Evolutionary conservation across 257 asterid genomes (phyloP), one percentile per base, ranked within the genome.

Genomic region (Solanum sitiens): DNA sequence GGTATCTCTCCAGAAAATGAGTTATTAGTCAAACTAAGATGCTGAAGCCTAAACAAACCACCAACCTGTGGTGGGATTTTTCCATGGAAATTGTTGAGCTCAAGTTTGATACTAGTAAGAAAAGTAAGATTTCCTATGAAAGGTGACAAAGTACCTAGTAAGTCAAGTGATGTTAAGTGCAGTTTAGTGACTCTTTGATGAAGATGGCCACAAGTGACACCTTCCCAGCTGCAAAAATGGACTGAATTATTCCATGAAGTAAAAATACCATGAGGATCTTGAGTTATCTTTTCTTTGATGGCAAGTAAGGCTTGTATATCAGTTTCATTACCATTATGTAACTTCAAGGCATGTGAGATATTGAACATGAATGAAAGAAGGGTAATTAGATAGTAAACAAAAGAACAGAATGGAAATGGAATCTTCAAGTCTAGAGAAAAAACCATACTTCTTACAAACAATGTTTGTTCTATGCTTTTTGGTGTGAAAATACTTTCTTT

Each of bases 191-290:
- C 86, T 80, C 86, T 53, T 87, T 67, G 12, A 25, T 80, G 86
- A 65, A 74, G 77, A 39, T 47, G 40, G 25, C 89, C n/a, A 80
- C 86, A 87, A 40, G 40, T 44, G 44, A 87, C 71, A 42, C 89
- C 89, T 63, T n/a, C 32, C 89, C 83, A 87, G 21, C 61, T 63
- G 71, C 86, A 87, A 37, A 87, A 65, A 47, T 80, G 86, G n/a
- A 40, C 76, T 5, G 89, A 88, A 59, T 74, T 77, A 84, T 73
- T 88, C 89, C 89, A 88, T 30, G 87, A 73, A 32, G 73, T 84
- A 32, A 84, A 27, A 11, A 59, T 80, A 80, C 67, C 85, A 80
- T 79, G 20, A 47, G 85, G 85, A 47, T 80, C 67, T 45, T 80
- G 39, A 80, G 27, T 27, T 80, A 80, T 50, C 15, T 21, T n/a